Conservation (phyloP, 805 yeast species). For the Starmerella asiatica region DNA sequence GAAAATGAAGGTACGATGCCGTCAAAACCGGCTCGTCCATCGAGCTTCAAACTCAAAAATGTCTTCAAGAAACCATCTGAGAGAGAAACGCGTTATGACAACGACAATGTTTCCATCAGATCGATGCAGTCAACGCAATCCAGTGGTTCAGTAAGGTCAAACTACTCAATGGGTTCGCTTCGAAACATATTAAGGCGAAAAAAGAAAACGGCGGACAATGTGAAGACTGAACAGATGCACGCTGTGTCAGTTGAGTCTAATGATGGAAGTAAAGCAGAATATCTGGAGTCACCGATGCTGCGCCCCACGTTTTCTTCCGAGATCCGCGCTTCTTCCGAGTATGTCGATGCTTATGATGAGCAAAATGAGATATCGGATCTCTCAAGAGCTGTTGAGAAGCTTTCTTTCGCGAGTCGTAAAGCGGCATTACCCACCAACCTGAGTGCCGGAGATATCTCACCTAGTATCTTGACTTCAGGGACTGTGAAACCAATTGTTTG, state of each 20-base stretch:
- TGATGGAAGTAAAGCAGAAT: too few relatives aligned
- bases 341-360: too few relatives aligned
- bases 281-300: too few relatives aligned
- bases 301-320: too few relatives aligned
- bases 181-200: not conserved
- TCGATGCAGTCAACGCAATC: not conserved
- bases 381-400: too few relatives aligned
- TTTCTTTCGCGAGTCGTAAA: too few relatives aligned
- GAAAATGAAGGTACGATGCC: too few relatives aligned
- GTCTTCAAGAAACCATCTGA: not conserved
- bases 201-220: too few relatives aligned
- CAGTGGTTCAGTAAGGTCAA: not conserved
- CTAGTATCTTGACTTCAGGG: slow-evolving; percentile 9
- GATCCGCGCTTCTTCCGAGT: too few relatives aligned
- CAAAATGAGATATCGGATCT: too few relatives aligned
- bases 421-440: slow-evolving; percentile 9
- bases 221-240: too few relatives aligned
- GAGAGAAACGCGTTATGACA: not conserved
- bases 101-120: not conserved
- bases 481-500: slow-evolving; percentile 26
- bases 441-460: slow-evolving; percentile 16
- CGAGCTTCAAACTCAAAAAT: not conserved
- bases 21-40: not conserved
- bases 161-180: not conserved
- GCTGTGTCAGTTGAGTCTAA: too few relatives aligned